A percentile compares a stretch with the other conserved stretches of the same genome.
Conservation (phyloP, 1,284 basidiomycete genomes). For the Blastosporella zonata region DNA sequence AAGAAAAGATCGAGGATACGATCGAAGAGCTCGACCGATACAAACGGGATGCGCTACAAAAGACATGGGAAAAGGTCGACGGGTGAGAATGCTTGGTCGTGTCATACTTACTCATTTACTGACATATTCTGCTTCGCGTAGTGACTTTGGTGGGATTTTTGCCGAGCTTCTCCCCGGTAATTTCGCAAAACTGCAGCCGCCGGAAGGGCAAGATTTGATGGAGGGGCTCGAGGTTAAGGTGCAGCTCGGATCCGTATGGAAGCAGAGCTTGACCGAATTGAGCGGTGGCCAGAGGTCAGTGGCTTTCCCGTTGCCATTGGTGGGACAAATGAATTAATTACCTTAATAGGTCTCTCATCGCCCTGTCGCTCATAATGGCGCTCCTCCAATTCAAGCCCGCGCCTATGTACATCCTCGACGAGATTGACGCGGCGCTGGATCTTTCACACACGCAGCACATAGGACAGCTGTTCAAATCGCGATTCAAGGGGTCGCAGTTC, state of each 20-base stretch:
- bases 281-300: conserved; percentile 93
- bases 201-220: conserved; percentile 91
- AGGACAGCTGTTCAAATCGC: conserved; percentile 91
- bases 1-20: conserved; percentile 93
- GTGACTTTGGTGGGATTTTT: conserved; percentile 97
- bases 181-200: conserved; percentile 92
- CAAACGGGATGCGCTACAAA: conserved; percentile 90
- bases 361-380: conserved; percentile 96
- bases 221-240: conserved; percentile 98
- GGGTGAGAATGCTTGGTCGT: conserved; percentile 48
- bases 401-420: conserved; percentile 99
- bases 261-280: conserved; percentile 93
- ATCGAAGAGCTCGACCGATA: conserved; percentile 93
- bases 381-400: conserved; percentile 98
- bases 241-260: conserved; percentile 93
- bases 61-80: conserved; percentile 96
- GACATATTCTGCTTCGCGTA: conserved; percentile 28
- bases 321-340: background rate
- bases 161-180: conserved; percentile 95
- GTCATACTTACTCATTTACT: background rate
- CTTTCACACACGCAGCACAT: conserved; percentile 97
- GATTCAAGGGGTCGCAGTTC: conserved; percentile 98
- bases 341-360: conserved; percentile 81
- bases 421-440: conserved; percentile 96
- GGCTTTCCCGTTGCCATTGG: background rate